Conservation (phyloP, 2,329 filamentous ascomycete genomes). For the Botrytis aclada region DNA sequence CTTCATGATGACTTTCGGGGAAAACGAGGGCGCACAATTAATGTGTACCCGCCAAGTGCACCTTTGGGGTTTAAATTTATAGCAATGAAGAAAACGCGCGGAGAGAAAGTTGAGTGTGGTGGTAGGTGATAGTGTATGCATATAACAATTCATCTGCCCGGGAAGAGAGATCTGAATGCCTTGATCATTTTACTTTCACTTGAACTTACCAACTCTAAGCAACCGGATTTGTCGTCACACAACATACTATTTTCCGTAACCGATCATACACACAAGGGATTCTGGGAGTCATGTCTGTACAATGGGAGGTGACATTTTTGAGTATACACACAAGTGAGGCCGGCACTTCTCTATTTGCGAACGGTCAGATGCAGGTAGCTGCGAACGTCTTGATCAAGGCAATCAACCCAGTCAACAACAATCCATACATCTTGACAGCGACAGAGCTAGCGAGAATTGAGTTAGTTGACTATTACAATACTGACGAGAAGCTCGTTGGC, state of each 20-base stretch:
- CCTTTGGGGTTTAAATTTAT: not conserved
- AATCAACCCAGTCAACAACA: not conserved
- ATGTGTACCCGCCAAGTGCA: not conserved
- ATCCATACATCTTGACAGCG: not conserved
- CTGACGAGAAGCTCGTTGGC: not conserved
- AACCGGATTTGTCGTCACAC: not conserved
- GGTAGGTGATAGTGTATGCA: not conserved
- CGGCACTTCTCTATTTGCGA: slow-evolving; percentile 1
- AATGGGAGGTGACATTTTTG: slow-evolving; percentile 1
- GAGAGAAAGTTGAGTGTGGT: not conserved
- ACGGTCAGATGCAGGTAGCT: slow-evolving; percentile 4
- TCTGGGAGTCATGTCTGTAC: not conserved
- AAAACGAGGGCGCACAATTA: fast-evolving
- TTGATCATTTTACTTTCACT: not conserved
- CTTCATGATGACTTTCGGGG: not conserved
- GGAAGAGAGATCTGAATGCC: not conserved
- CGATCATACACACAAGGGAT: not conserved
- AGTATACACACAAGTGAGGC: not conserved
- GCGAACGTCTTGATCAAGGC: slow-evolving; percentile 9
- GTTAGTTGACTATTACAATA: slow-evolving; percentile 11
- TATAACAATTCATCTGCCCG: not conserved
- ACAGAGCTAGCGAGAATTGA: not conserved
- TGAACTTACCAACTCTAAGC: not conserved
- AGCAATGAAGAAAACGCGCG: not conserved
- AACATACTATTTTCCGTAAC: not conserved